Conservation (phyloP, 768 basidiomycete genomes). For the Podaxis sp. region DNA sequence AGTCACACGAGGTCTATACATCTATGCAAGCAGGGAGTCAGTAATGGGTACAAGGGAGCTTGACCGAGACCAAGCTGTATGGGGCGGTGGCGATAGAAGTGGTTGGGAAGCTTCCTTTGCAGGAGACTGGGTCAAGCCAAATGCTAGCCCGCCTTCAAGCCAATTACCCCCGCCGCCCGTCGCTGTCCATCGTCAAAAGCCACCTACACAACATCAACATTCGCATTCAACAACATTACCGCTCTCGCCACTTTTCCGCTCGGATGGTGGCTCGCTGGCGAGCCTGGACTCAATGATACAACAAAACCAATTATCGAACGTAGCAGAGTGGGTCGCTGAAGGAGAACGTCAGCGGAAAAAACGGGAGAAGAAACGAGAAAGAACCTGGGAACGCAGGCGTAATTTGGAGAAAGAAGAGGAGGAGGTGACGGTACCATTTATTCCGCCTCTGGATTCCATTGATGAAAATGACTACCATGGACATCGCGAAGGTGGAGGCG, state of each 20-base stretch:
- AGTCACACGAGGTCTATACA: not conserved
- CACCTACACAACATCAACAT: not conserved
- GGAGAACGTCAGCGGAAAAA: constrained; percentile 3
- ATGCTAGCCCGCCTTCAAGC: not conserved
- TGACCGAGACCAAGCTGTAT: not conserved
- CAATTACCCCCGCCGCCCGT: not conserved
- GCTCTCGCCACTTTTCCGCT: not conserved
- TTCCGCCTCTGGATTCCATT: not conserved
- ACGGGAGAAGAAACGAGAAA: not conserved
- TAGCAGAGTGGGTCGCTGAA: not conserved
- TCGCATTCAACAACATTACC: not conserved
- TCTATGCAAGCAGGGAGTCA: not conserved
- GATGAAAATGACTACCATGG: not conserved
- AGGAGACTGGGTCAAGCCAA: not conserved
- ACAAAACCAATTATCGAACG: no score
- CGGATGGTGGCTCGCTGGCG: not conserved
- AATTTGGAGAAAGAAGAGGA: not conserved
- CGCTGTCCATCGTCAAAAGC: not conserved
- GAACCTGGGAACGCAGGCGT: not conserved
- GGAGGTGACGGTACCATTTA: not conserved
- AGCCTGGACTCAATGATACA: not conserved
- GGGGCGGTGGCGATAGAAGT: constrained; percentile 5
- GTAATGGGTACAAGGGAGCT: not conserved
- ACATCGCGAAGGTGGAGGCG: no score
- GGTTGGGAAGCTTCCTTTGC: constrained; percentile 2